These are phyloP conservation scores for Collybia sordida DNA, from an alignment of 768 basidiomycete species.

Conservation along the genomic window DNA sequence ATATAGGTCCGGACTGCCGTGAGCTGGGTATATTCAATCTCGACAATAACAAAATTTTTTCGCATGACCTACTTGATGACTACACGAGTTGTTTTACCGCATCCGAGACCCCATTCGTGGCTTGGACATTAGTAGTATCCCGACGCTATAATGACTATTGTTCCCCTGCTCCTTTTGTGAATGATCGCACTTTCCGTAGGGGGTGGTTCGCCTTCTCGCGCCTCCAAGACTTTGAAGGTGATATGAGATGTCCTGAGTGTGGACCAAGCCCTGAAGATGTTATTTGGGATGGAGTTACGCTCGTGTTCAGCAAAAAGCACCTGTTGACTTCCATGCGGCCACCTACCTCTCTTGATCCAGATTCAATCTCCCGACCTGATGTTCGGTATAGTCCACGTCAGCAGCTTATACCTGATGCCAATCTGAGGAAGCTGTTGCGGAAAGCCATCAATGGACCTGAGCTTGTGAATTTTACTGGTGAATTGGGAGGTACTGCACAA, in stretches of 20 bases:
- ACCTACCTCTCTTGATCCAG: not conserved
- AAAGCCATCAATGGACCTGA: not conserved
- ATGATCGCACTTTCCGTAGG: conserved; percentile 24
- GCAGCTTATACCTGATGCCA: not conserved
- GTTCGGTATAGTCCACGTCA: not conserved
- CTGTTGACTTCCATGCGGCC: conserved; percentile 9
- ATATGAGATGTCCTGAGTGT: conserved; percentile 18
- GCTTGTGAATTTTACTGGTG: too few species aligned
- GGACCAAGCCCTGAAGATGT: conserved; percentile 15
- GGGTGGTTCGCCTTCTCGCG: conserved; percentile 29
- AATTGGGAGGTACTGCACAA: too few species aligned
- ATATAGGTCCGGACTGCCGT: conserved; percentile 28
- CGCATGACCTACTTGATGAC: conserved; percentile 32
- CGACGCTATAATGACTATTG: conserved; percentile 17
- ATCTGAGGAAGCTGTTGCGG: not conserved
- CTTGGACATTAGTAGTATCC: conserved; percentile 21
- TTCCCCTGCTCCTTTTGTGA: conserved; percentile 18
- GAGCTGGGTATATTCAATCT: conserved; percentile 31
- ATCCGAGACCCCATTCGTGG: conserved; percentile 34
- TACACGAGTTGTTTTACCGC: conserved; percentile 29
- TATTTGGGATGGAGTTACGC: conserved; percentile 21
- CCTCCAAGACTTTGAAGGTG: conserved; percentile 6
- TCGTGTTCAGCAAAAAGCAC: conserved; percentile 15
- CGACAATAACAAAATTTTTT: conserved; percentile 28
- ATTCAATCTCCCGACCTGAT: not conserved